Conservation (phyloP, 768 basidiomycete species). For the Macrocybe gigantea region DNA sequence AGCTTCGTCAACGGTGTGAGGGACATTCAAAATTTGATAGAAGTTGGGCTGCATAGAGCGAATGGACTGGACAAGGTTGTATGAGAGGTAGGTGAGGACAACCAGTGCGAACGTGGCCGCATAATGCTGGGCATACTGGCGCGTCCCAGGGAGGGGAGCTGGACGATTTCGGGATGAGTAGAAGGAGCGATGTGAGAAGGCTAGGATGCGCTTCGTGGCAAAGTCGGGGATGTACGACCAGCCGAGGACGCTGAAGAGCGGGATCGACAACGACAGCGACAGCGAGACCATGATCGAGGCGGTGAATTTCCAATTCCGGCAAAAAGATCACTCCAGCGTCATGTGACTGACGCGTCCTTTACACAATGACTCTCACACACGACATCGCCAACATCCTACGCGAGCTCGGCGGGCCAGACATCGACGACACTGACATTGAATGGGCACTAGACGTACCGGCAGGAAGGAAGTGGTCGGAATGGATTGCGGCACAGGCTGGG, state of each 20-base stretch:
- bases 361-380: too few relatives aligned
- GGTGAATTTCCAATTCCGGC: too few relatives aligned
- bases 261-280: constrained; percentile 12
- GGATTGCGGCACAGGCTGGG: too few relatives aligned
- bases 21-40: constrained; percentile 68
- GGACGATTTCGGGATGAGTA: constrained; percentile 18
- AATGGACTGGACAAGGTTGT: constrained; percentile 56
- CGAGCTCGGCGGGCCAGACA: too few relatives aligned
- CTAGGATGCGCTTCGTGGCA: constrained; percentile 45
- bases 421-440: too few relatives aligned
- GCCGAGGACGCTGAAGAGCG: constrained; percentile 42
- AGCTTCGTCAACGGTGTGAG: constrained; percentile 56
- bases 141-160: constrained; percentile 35
- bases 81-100: constrained; percentile 59
- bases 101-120: constrained; percentile 58
- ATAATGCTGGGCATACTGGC: constrained; percentile 50
- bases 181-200: constrained; percentile 33
- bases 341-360: too few relatives aligned
- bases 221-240: constrained; percentile 69
- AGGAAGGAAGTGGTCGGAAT: too few relatives aligned
- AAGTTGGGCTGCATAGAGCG: constrained; percentile 63
- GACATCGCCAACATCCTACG: too few relatives aligned
- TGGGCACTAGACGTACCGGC: too few relatives aligned
- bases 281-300: too few relatives aligned
- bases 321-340: too few relatives aligned